Base-by-base conservation (phyloP, 139 green algal genomes). In the Zygnema circumcarinatum region DNA sequence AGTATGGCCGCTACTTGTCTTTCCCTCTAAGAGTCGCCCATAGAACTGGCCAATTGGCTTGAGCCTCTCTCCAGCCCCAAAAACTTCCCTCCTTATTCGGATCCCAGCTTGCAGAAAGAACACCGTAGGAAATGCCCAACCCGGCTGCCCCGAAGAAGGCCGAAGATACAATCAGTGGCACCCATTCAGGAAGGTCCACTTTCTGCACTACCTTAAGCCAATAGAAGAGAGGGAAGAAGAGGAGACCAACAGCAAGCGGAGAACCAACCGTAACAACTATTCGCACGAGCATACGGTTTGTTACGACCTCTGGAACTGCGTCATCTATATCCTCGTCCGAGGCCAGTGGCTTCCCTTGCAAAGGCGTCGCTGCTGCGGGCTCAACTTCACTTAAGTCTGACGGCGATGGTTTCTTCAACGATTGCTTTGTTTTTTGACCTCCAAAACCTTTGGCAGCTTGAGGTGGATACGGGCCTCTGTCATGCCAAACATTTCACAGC, bases 181-280 rank as follows among this genome's bases (percentile, higher is more conserved):
- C 36, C 85, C 85, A 91, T 29, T 80, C 73, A 41, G 87, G 87
- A 25, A 91, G 21, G 69, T 91, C 87, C 36, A 91, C 74, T 35
- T 91, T 88, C 76, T 88, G 33, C 20, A 92, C 42, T n/a, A 90
- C 85, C 74, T 91, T 91, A 20, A 91, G 87, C 33, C 88, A 91
- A 40, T 79, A 91, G 53, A 91, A 91, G 41, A 91, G 31, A 2
- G 87, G 87, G 67, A 91, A 91, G 72, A 91, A 91, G 1, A 38
- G 22, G 35, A 91, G 74, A 33, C 86, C 87, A 7, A 91, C 29
- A 35, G 76, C 79, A 31, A 92, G 2, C 0, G 87, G 87, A 0
- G 89, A 47, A 31, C 85, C 87, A 21, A 91, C 86, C 32, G 86
- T 89, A 25, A 91, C 32, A 0, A 52, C 29, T 32, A 91, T 69